Evolutionary conservation across 352 stramenopile species (phyloP).

Genomic region (Phytopythium vexans): DNA sequence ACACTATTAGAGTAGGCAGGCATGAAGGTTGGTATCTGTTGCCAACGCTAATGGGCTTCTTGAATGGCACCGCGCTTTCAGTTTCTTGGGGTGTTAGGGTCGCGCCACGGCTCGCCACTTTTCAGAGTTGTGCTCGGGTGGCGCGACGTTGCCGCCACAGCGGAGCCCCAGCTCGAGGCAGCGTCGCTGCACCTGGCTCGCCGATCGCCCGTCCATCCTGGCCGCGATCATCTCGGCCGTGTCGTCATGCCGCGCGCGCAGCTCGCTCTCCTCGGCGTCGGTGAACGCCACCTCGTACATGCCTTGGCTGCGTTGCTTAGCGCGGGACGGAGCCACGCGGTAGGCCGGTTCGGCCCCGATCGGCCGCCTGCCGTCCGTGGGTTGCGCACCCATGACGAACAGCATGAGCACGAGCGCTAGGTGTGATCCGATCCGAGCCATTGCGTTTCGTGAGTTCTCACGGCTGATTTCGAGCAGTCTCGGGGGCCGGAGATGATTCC

Average conservation of each 20-base stretch:
- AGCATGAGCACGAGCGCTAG: too few relatives aligned
- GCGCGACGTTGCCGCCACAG: constrained; percentile 28
- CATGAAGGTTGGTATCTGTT: too few relatives aligned
- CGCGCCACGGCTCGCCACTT: constrained; percentile 26
- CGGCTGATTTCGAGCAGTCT: too few relatives aligned
- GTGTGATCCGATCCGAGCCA: too few relatives aligned
- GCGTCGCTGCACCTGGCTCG: constrained; percentile 39
- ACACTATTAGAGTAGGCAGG: too few relatives aligned
- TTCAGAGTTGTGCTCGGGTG: constrained; percentile 37
- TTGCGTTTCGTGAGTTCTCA: too few relatives aligned
- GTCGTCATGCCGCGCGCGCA: constrained; percentile 38
- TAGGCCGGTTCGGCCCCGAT: constrained; percentile 15
- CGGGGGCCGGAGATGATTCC: too few relatives aligned
- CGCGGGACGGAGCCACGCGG: constrained; percentile 16
- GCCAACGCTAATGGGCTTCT: too few relatives aligned
- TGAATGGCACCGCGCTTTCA: constrained; percentile 2
- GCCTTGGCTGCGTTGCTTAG: constrained; percentile 1
- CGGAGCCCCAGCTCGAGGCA: constrained; percentile 55
- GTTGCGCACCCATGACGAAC: too few relatives aligned
- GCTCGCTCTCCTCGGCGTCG: constrained; percentile 46
- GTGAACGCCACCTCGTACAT: constrained; percentile 37
- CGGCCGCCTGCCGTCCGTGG: not conserved
- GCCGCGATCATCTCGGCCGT: constrained; percentile 29
- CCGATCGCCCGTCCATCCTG: constrained; percentile 26
- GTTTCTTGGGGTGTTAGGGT: too few relatives aligned